Evolutionary conservation across 2,329 filamentous ascomycete species (phyloP), one percentile per base, ranked within the genome.

Genomic region (Talaromyces sp.): DNA sequence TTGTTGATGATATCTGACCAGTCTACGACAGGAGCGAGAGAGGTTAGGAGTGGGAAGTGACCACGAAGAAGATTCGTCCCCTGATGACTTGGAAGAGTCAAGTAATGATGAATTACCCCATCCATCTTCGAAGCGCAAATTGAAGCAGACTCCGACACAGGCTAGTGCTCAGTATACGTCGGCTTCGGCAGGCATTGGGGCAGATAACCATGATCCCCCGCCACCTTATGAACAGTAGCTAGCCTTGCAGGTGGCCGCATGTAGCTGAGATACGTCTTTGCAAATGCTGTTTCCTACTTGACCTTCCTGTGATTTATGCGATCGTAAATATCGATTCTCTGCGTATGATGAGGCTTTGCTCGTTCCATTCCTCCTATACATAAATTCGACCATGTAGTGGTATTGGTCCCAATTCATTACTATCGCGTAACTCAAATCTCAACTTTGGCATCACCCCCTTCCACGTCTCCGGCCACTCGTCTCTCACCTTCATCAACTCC

Each of bases 181-280:
- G 27, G 43, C 33, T 4, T 22, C n/a, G 10, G 16, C 60, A 11
- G 45, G 35, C 3, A 14, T 31, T 24, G 41, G 35, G 24, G 39
- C 31, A 19, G 59, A 65, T 22, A 14, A 13, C 14, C 35, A 59
- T 39, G 64, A 65, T 41, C 64, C 64, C 8, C 64, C 64, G 2
- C 64, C 64, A 33, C 64, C 64, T 2, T 65, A 65, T 37, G 64
- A 65, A 22, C 37, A 57, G 10, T 63, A 56, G 43, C 45, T 63
- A 11, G 1, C n/a, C 8, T 24, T 50, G 19, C 24, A 6, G 35
- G 35, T 8, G 37, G 3, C 41, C 37, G 11, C 16, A 54, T 54
- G 7, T 56, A 16, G 27, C 4, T 35, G 48, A 52, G 31, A 52
- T 4, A 16, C 2, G 9, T 24, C 1, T 19, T 14, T 56, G 11